Percentiles rank a stretch among this genome's conserved stretches.
Evolutionary conservation across 2,329 filamentous ascomycete species (phyloP).

Genomic region (Aureobasidium lini): DNA sequence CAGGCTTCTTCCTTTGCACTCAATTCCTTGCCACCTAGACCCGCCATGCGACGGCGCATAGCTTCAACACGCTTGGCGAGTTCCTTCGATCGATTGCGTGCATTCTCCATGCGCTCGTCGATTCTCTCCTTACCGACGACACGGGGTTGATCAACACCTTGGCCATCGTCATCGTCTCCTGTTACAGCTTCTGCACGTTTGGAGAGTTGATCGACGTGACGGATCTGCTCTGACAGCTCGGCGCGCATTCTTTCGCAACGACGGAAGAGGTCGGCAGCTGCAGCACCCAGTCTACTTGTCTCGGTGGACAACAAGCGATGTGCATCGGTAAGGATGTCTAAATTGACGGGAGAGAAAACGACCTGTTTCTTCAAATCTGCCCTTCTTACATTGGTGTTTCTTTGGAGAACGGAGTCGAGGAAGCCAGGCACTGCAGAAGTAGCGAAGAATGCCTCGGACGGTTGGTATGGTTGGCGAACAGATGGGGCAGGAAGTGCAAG

Average conservation of each 20-base stretch:
- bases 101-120: slow-evolving; percentile 50
- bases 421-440: slow-evolving; percentile 49
- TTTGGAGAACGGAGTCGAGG: slow-evolving; percentile 47
- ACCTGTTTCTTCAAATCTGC: slow-evolving; percentile 59
- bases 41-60: slow-evolving; percentile 43
- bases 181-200: slow-evolving; percentile 59
- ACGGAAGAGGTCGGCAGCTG: slow-evolving; percentile 65
- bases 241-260: slow-evolving; percentile 60
- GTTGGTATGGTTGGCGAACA: slow-evolving; percentile 59
- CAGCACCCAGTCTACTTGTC: slow-evolving; percentile 59
- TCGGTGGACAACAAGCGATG: slow-evolving; percentile 65
- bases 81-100: slow-evolving; percentile 49
- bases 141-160: slow-evolving; percentile 9
- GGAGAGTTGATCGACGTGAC: slow-evolving; percentile 58
- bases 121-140: slow-evolving; percentile 42
- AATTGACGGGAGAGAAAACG: slow-evolving; percentile 60
- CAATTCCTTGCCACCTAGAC: slow-evolving; percentile 46
- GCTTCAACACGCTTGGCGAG: slow-evolving; percentile 54
- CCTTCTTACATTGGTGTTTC: slow-evolving; percentile 47
- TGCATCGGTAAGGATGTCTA: slow-evolving; percentile 63
- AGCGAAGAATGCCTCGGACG: slow-evolving; percentile 53
- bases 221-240: slow-evolving; percentile 61
- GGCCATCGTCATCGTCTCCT: slow-evolving; percentile 47
- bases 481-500: slow-evolving; percentile 40
- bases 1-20: slow-evolving; percentile 55